Conservation (phyloP, 352 stramenopile species). For the Phytophthora litchii region DNA sequence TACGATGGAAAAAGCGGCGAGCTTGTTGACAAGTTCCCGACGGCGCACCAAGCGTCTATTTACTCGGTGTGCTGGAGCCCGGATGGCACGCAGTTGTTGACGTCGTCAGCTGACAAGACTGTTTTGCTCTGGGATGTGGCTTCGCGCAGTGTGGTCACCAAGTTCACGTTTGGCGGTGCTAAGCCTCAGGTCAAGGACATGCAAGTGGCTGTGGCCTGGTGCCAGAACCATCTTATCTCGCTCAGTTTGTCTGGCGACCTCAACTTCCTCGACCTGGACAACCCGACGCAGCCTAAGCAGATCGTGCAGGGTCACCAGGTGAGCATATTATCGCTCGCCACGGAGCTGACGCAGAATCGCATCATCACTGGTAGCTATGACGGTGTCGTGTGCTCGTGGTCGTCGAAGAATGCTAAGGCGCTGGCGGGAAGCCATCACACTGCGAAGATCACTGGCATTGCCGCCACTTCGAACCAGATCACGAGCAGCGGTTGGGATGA, state of each 20-base stretch:
- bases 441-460: conserved; percentile 85
- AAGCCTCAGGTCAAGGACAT: conserved; percentile 86
- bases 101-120: conserved; percentile 96
- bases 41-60: conserved; percentile 92
- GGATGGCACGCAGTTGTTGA: conserved; percentile 92
- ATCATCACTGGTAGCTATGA: conserved; percentile 95
- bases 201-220: conserved; percentile 76
- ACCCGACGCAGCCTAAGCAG: conserved; percentile 72
- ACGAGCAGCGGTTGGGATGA: conserved; percentile 93
- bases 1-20: conserved; percentile 94
- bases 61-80: conserved; percentile 95
- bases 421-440: conserved; percentile 58
- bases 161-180: conserved; percentile 71
- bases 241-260: conserved; percentile 86
- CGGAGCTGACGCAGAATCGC: conserved; percentile 66
- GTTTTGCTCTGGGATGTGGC: conserved; percentile 92
- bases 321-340: conserved; percentile 88
- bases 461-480: conserved; percentile 63
- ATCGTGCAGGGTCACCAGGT: conserved; percentile 92
- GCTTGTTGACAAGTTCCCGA: conserved; percentile 81
- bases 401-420: conserved; percentile 55
- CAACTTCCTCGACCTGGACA: conserved; percentile 76
- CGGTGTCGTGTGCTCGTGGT: conserved; percentile 93
- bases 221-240: conserved; percentile 80
- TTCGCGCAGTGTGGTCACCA: conserved; percentile 71